A percentile compares a stretch with the other conserved stretches of the same genome.
phyloP scores from a whole-genome alignment of 164 flowering plant genomes.

The Aristolochia fimbriata region DNA sequence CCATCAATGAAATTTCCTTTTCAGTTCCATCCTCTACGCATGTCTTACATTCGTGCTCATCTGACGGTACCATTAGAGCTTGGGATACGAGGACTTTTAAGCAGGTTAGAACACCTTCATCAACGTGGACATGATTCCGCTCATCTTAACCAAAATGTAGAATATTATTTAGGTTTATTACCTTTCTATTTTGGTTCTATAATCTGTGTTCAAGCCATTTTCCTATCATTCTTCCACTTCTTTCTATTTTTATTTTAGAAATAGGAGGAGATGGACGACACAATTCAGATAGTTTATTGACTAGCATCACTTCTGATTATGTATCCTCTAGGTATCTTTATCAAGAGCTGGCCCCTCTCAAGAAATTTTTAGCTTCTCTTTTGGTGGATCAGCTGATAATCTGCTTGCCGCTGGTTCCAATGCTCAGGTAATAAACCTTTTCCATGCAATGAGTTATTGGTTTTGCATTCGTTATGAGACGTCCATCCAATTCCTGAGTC shows the following conservation, averaged over 20 bases:
- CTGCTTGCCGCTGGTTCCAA: slow-evolving; percentile 89
- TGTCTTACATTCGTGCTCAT: slow-evolving; percentile 64
- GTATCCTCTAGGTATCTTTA: slow-evolving; percentile 39
- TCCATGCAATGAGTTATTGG: too few species aligned
- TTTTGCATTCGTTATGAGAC: too few species aligned
- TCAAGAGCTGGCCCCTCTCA: slow-evolving; percentile 46
- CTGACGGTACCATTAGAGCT: slow-evolving; percentile 75
- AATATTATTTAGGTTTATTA: too few species aligned
- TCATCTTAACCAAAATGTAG: too few species aligned
- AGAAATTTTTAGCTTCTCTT: slow-evolving; percentile 75
- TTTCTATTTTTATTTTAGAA: too few species aligned
- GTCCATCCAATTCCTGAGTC: too few species aligned
- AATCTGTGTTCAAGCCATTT: too few species aligned
- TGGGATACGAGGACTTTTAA: slow-evolving; percentile 76
- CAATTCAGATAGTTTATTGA: too few species aligned
- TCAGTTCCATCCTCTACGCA: slow-evolving; percentile 36
- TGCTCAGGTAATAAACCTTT: slow-evolving; percentile 42
- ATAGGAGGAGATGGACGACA: background rate
- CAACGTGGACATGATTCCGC: too few species aligned
- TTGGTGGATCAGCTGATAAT: slow-evolving; percentile 63
- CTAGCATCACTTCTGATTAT: background rate
- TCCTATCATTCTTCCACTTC: too few species aligned
- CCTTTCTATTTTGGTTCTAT: too few species aligned
- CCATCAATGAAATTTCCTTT: slow-evolving; percentile 63
- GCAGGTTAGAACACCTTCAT: slow-evolving; percentile 36